phyloP scores from a whole-genome alignment of 2,329 filamentous ascomycete species.

The Periconia sp. region DNA sequence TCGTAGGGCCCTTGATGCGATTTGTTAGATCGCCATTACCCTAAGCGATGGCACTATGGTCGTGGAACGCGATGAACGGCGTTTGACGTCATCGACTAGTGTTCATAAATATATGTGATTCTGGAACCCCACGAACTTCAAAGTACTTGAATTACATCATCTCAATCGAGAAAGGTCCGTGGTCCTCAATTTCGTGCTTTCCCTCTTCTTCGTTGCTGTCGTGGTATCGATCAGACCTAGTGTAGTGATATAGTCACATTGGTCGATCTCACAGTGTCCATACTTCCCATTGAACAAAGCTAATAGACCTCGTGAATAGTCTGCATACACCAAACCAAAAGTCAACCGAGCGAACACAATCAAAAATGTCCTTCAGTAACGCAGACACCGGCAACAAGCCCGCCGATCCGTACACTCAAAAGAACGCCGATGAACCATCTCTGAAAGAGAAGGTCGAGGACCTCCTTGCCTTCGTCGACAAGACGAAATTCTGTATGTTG shows the following conservation, averaged over 20 bases:
- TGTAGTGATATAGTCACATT: background rate
- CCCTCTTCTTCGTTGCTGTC: too few species aligned
- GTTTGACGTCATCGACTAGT: slow-evolving; percentile 20
- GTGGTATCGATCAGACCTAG: too few species aligned
- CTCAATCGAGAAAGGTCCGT: too few species aligned
- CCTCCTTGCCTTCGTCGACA: slow-evolving; percentile 71
- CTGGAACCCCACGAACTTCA: too few species aligned
- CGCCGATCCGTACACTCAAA: slow-evolving; percentile 80
- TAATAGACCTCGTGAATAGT: background rate
- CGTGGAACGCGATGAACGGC: slow-evolving; percentile 8
- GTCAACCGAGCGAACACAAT: background rate
- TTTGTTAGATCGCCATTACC: slow-evolving; percentile 17
- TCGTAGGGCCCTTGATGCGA: slow-evolving; percentile 3
- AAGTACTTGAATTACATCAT: too few species aligned
- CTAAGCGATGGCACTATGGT: slow-evolving; percentile 10
- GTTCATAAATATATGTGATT: slow-evolving; percentile 8
- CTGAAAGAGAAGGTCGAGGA: slow-evolving; percentile 79
- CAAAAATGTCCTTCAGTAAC: slow-evolving; percentile 48
- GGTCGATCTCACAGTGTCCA: too few species aligned
- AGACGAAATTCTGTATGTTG: slow-evolving; percentile 87
- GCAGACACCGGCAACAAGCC: slow-evolving; percentile 49
- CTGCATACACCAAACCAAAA: background rate
- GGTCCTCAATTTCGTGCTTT: too few species aligned
- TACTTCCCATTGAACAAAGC: background rate
- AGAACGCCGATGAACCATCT: slow-evolving; percentile 73